Conservation (phyloP, 1,284 basidiomycete species). For the Irpex sp. region DNA sequence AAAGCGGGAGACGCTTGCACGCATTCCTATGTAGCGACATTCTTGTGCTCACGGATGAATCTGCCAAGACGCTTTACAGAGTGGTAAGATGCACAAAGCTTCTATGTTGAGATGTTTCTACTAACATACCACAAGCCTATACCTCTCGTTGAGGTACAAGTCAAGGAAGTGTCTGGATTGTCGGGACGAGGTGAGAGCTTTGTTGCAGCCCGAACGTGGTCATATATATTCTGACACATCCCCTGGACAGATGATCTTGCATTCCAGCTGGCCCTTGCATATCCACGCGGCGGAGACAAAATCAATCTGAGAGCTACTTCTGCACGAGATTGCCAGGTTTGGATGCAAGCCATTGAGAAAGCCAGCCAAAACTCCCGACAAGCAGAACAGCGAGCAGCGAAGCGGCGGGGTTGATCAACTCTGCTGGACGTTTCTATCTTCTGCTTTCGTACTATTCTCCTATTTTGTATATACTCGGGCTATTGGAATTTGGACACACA, state of each 20-base stretch:
- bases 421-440: neutral
- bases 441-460: too few relatives aligned
- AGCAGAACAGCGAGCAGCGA: slow-evolving; percentile 29
- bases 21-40: slow-evolving; percentile 82
- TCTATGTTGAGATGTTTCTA: too few relatives aligned
- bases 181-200: slow-evolving; percentile 38
- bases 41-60: slow-evolving; percentile 72
- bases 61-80: slow-evolving; percentile 67
- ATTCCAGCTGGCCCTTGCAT: slow-evolving; percentile 63
- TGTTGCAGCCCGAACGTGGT: neutral
- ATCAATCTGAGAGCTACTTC: slow-evolving; percentile 61
- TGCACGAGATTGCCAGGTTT: slow-evolving; percentile 61
- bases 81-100: too few relatives aligned
- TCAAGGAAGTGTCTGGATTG: slow-evolving; percentile 43
- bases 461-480: too few relatives aligned
- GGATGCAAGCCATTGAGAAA: slow-evolving; percentile 50
- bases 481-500: too few relatives aligned
- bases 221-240: neutral
- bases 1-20: slow-evolving; percentile 77
- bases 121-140: slow-evolving; percentile 47
- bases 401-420: neutral
- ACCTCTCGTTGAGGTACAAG: slow-evolving; percentile 61
- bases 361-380: slow-evolving; percentile 36
- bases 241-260: slow-evolving; percentile 50
- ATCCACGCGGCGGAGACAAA: slow-evolving; percentile 73